A percentile compares a stretch with the other conserved stretches of the same genome.
Conservation (phyloP, 2,329 filamentous ascomycete genomes). For the Epichloe sibirici region DNA sequence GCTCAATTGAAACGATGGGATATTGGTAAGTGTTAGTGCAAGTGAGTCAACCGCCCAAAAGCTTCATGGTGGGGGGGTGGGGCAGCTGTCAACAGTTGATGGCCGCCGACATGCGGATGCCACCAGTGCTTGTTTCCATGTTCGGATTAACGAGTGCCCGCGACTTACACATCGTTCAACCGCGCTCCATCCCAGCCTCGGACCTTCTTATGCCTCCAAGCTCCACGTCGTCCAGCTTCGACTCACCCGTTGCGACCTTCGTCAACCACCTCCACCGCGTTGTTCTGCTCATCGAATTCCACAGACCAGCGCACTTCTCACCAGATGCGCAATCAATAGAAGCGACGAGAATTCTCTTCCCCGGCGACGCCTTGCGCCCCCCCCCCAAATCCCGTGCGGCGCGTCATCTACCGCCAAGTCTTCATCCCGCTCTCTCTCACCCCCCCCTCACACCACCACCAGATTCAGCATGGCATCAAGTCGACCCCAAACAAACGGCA, state of each 20-base stretch:
- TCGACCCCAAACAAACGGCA: constrained; percentile 42
- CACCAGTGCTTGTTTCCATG: background rate
- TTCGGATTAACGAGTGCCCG: background rate
- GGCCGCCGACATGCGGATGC: background rate
- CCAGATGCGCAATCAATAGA: background rate
- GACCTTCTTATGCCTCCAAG: background rate
- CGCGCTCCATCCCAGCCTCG: too few species aligned
- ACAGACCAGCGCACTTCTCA: background rate
- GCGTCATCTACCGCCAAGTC: background rate
- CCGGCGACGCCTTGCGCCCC: background rate
- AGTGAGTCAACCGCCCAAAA: constrained; percentile 7
- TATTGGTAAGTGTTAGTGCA: background rate
- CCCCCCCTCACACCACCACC: background rate
- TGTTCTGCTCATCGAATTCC: background rate
- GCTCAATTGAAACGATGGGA: background rate
- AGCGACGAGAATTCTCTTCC: background rate
- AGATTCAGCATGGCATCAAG: constrained; percentile 21
- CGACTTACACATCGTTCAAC: too few species aligned
- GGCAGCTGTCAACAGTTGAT: background rate
- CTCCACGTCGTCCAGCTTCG: background rate
- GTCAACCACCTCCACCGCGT: background rate
- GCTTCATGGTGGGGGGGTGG: background rate
- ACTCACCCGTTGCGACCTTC: background rate
- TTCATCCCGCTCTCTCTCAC: background rate
- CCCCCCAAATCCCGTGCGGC: background rate